A percentile compares a stretch with the other conserved stretches of the same genome.
Evolutionary conservation across 2,329 filamentous ascomycete genomes (phyloP).

Genomic region (Parastagonospora avenae): DNA sequence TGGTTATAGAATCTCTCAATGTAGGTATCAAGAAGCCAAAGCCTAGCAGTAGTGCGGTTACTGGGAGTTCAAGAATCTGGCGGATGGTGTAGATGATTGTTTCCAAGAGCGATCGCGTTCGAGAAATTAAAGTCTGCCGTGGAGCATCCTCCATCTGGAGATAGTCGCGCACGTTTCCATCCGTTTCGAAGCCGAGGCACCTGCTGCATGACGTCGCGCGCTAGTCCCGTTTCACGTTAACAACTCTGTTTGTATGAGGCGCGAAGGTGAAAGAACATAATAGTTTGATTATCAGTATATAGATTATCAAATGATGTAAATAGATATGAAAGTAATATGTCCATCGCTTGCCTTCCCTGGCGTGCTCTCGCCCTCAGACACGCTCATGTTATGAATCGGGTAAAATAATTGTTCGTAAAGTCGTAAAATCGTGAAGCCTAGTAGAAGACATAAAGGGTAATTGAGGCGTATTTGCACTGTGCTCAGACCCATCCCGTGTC

Average conservation of each 20-base stretch:
- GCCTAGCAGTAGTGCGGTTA: conserved; percentile 3
- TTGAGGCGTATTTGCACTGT: no score
- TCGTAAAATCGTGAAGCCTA: no score
- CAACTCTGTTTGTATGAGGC: not conserved
- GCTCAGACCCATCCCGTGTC: no score
- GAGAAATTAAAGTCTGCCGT: not conserved
- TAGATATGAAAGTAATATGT: no score
- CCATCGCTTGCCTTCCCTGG: no score
- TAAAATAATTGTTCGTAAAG: no score
- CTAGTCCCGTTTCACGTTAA: not conserved
- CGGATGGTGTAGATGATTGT: conserved; percentile 2
- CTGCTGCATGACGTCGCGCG: conserved; percentile 5
- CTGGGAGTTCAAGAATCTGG: conserved; percentile 5
- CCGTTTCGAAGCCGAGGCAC: conserved; percentile 2
- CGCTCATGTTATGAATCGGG: no score
- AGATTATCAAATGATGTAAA: no score
- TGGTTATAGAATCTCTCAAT: conserved; percentile 4
- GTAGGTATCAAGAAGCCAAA: conserved; percentile 14
- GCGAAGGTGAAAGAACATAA: no score
- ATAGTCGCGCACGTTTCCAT: not conserved
- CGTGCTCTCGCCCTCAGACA: no score
- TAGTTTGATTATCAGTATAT: no score
- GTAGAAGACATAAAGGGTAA: no score
- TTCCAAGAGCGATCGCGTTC: not conserved
- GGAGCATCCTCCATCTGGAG: not conserved